Evolutionary conservation across 306 rosid genomes (phyloP), one percentile per base, ranked within the genome.

Genomic region (Quercus dentata): DNA sequence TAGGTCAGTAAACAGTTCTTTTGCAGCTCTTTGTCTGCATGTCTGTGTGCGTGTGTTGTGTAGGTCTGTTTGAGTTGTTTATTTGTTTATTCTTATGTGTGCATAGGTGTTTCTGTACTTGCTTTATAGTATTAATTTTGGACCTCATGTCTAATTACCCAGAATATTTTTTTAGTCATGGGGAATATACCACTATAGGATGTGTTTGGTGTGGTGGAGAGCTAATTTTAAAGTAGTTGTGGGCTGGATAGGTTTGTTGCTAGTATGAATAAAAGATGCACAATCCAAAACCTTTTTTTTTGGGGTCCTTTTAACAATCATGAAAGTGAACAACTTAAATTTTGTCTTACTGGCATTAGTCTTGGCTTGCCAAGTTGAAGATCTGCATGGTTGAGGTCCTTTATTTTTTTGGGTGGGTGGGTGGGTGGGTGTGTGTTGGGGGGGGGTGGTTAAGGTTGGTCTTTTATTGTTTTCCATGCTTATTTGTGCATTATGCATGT

Each of bases 1-100:
- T 96, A 88, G 99, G 99, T 96, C 64, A 38, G 27, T 75, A 56
- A 49, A 12, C 85, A 74, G 76, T 71, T 78, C 81, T 84, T 84
- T 4, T 76, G 79, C 55, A 15, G 9, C 84, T 76, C 68, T 76
- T 27, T 77, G 19, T 57, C 44, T 55, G 35, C 31, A 21, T 77
- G 11, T 57, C 44, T 55, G 35, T 5, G 41, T 23, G n/a, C 9
- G 2, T 35, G 0, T 70, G 23, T 0, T 28, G 69, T 13, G n/a
- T 63, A 15, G 38, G 19, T 11, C 56, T 59, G 25, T 58, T 67
- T 67, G n/a, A 77, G 31, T 67, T 3, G 20, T 55, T 14, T 56
- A 3, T 54, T 18, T 15, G 11, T 44, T 76, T 28, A 41, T 8
- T 41, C 1, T 41, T 49, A 49, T 49, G 14, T 19, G 3, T 41